Evolutionary conservation across 2,329 filamentous ascomycete species (phyloP), one percentile per base, ranked within the genome.

Genomic region (Stemphylium beticola): DNA sequence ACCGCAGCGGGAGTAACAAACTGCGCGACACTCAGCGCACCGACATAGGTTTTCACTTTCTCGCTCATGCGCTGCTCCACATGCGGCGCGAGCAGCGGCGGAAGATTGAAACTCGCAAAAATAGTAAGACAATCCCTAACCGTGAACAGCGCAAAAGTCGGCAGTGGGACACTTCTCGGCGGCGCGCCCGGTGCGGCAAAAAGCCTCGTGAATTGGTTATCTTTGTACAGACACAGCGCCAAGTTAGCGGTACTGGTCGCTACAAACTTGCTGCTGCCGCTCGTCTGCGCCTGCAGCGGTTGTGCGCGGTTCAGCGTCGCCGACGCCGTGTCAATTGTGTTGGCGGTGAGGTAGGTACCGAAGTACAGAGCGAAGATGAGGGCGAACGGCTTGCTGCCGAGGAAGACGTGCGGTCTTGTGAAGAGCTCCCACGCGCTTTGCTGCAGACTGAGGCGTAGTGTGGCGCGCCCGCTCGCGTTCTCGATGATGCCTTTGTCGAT

Each of bases 81-180:
- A 5, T 79, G 76, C 0, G 92, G 91, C 0, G 90, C 91, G 9
- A 97, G 81, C 2, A 95, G 70, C 0, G 91, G 85, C 0, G 93
- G 93, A 2, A 96, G 79, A 72, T 97, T 97, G 83, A 97, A 98
- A 11, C 87, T 91, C 4, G 92, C 92, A 74, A 96, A 96, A 66
- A 96, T 92, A 46, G 93, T 96, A 58, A 96, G 78, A 76, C 88
- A 91, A 78, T 97, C 93, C 65, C 93, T 87, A 50, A 89, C 71
- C 3, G 90, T 87, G 80, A 96, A 97, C 53, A 96, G 85, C 0
- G 82, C 79, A 76, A 92, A 95, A 8, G 87, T 90, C 1, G 88
- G 80, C 29, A 86, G 76, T 0, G 90, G 87, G 0, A 96, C 88
- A 58, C 79, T 61, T 42, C 78, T 64, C 24, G 76, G 60, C 9